These are phyloP conservation scores for Sphaerosporella brunnea DNA, from an alignment of 495 filamentous ascomycete species.

Conservation along the genomic window DNA sequence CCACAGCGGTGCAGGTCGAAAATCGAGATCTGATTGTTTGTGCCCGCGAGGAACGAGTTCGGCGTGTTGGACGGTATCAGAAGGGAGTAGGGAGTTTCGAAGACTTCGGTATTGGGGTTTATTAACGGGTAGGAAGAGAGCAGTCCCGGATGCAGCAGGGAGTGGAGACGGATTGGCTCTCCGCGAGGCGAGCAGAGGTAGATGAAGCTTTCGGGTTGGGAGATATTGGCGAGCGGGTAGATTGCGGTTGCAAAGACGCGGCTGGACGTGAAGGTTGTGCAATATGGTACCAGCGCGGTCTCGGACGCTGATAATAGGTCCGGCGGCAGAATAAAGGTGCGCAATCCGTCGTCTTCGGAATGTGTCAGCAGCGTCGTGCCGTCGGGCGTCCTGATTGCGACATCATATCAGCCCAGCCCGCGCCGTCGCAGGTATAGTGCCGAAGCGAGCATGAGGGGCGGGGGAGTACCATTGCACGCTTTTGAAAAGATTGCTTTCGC, in stretches of 20 bases:
- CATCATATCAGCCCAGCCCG: neutral
- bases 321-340: conserved; percentile 53
- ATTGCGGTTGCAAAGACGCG: conserved; percentile 52
- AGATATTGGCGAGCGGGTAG: conserved; percentile 67
- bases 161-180: conserved; percentile 25
- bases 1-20: conserved; percentile 59
- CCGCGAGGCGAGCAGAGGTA: conserved; percentile 20
- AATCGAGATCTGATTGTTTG: conserved; percentile 49
- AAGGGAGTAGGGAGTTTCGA: conserved; percentile 58
- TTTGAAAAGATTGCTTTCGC: conserved; percentile 2
- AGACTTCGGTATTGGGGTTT: conserved; percentile 57
- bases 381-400: conserved; percentile 32
- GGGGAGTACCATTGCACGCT: neutral
- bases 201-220: conserved; percentile 23
- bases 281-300: conserved; percentile 42
- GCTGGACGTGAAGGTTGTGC: conserved; percentile 41
- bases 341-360: conserved; percentile 47
- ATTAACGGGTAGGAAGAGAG: conserved; percentile 53
- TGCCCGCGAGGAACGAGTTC: conserved; percentile 49
- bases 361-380: conserved; percentile 67
- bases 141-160: conserved; percentile 33
- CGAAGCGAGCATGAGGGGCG: neutral
- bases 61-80: conserved; percentile 44
- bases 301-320: conserved; percentile 44
- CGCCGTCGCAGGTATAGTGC: too few species aligned